Base-by-base conservation (phyloP, 148 eudicot genomes). In the Cornus florida region DNA sequence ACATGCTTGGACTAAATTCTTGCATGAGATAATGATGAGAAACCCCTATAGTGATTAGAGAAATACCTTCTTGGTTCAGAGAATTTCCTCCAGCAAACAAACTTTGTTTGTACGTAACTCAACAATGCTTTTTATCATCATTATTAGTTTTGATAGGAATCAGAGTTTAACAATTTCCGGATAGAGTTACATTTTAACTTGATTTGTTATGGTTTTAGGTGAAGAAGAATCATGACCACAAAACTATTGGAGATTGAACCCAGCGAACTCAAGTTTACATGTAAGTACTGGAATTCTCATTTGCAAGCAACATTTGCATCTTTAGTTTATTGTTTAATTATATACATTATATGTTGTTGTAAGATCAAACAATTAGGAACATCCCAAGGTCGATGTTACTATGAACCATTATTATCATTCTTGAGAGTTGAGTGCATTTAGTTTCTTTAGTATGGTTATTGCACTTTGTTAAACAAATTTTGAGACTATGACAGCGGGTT, bases 231-330 rank as follows among this genome's bases (percentile, higher is more conserved):
- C 70, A 91, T 91, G 91, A 83, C 74, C 79, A 71, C 85, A 20
- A 88, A 85, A 59, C 65, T 93, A 19, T 84, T 93, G 85, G 93
- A 86, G 60, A 80, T 93, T 87, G 90, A 87, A 68, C 97, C 97
- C 46, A 83, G 71, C 17, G 87, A 89, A 81, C 90, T 93, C 70
- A 89, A 84, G 78, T 90, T 93, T 84, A 79, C 79, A 66, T 85
- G 97, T 93, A 86, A 68, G 97, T 78, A 23, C 73, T n/a, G 9
- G 62, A 46, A 53, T 12, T 11, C 7, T 43, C 24, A 41, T 46
- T 67, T 48, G 65, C 64, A 67, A 50, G 48, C 14, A 65, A 31
- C 5, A 13, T 66, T 20, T 17, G 46, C 17, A 41, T 70, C 4
- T 57, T 41, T 70, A 1, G 62, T 69, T 59, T 39, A 69, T 62